These are phyloP conservation scores for Delphinella strobiligena DNA, from an alignment of 2,329 filamentous ascomycete genomes.

Conservation along the genomic window DNA sequence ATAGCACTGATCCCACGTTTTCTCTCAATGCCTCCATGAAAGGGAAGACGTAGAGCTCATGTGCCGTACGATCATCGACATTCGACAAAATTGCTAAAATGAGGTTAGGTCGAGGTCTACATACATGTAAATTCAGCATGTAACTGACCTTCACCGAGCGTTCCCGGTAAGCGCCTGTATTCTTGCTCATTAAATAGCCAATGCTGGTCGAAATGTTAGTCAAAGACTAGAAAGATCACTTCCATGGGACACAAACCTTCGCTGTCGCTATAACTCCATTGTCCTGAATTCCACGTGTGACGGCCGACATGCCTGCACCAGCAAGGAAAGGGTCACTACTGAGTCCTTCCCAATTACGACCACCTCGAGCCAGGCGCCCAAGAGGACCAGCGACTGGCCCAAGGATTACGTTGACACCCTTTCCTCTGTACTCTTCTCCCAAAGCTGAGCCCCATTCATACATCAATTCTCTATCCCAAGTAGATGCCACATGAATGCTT, in stretches of 20 bases:
- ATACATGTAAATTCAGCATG: neutral
- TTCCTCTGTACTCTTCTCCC: conserved; percentile 28
- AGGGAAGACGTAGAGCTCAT: conserved; percentile 20
- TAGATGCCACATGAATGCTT: conserved; percentile 48
- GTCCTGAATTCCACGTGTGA: conserved; percentile 45
- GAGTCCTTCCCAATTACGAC: conserved; percentile 67
- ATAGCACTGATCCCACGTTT: conserved; percentile 22
- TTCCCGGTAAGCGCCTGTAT: conserved; percentile 8
- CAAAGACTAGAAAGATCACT: neutral
- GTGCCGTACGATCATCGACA: conserved; percentile 15
- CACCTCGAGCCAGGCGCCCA: conserved; percentile 59
- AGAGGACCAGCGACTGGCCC: conserved; percentile 48
- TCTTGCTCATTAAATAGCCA: conserved; percentile 11
- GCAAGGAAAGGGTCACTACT: conserved; percentile 58
- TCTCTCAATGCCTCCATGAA: conserved; percentile 20
- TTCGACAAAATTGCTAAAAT: conserved; percentile 16
- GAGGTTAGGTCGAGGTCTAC: conserved; percentile 1
- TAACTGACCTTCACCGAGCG: conserved; percentile 16
- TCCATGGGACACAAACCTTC: conserved; percentile 14
- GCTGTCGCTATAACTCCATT: conserved; percentile 42
- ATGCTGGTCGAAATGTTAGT: conserved; percentile 28
- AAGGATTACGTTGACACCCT: conserved; percentile 17
- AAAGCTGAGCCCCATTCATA: conserved; percentile 41
- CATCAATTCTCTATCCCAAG: conserved; percentile 43
- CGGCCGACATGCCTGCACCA: conserved; percentile 37